A percentile compares a stretch with the other conserved stretches of the same genome.
Evolutionary conservation across 352 stramenopile species (phyloP).

Genomic region (Pythium rhizo-oryzae): DNA sequence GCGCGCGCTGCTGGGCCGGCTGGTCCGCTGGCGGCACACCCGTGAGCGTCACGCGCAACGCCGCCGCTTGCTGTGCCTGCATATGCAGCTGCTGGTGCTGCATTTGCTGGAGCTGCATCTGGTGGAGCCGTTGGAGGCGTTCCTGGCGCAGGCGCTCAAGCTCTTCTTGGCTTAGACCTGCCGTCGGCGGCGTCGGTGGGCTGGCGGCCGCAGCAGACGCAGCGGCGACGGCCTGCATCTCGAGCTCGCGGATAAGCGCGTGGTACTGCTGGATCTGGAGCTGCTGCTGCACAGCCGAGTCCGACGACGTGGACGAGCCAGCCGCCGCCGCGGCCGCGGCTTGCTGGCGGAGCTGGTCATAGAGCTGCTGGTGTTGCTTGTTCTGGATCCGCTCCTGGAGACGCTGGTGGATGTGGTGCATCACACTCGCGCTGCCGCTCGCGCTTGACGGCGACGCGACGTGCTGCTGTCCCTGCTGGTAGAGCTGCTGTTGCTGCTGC

Average conservation of each 20-base stretch:
- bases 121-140: slow-evolving; percentile 56
- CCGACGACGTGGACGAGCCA: background rate
- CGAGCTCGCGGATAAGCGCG: slow-evolving; percentile 48
- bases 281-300: slow-evolving; percentile 18
- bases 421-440: slow-evolving; percentile 20
- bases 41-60: slow-evolving; percentile 33
- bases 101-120: slow-evolving; percentile 45
- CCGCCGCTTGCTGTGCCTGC: slow-evolving; percentile 23
- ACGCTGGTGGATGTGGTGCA: slow-evolving; percentile 49
- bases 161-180: slow-evolving; percentile 31
- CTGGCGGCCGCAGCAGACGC: slow-evolving; percentile 6
- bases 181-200: background rate
- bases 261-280: slow-evolving; percentile 38
- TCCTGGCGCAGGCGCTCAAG: slow-evolving; percentile 50
- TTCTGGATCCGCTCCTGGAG: slow-evolving; percentile 41
- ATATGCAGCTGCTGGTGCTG: slow-evolving; percentile 30
- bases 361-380: slow-evolving; percentile 26
- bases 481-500: slow-evolving; percentile 25
- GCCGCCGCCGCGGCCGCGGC: background rate
- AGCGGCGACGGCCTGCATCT: slow-evolving; percentile 35
- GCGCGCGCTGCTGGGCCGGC: slow-evolving; percentile 44
- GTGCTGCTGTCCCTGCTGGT: slow-evolving; percentile 33
- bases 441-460: background rate
- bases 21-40: slow-evolving; percentile 32
- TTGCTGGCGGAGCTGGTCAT: slow-evolving; percentile 23